Evolutionary conservation across 164 flowering plant genomes (phyloP), one percentile per base, ranked within the genome.

Genomic region (Macadamia integrifolia): DNA sequence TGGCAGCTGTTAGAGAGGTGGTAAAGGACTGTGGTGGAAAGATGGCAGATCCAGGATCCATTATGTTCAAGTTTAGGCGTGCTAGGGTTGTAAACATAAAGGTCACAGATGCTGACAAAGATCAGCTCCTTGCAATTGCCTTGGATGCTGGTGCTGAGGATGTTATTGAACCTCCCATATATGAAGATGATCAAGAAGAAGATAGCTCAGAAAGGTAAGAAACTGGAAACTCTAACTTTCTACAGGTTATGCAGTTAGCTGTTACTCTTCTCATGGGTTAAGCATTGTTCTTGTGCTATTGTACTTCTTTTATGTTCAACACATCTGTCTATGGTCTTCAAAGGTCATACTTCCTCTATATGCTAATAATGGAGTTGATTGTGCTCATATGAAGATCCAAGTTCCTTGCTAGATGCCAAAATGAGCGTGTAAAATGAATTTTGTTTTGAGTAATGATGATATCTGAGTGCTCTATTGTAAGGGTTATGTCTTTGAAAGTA

Each of bases 21-120:
- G 89, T 87, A 73, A 94, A 79, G 84, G 97, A 92, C 69, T 88
- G 77, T 83, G 97, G 98, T 66, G 97, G 92, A 59, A 94, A 94
- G 76, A 92, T 94, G 98, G 99, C 99, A 62, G 99, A 89, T 78
- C 81, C 96, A 46, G 99, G 99, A 62, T 94, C 98, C 42, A 88
- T 94, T 46, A 66, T 82, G 86, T 94, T 94, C 74, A 94, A 92
- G 80, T 94, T 94, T 63, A 84, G 78, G 69, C 98, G 96, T 70
- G 97, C 81, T 48, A 84, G 96, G 5, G 93, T 89, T 70, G 93
- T 79, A 28, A 92, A 81, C 81, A 72, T 94, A 71, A 94, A 88
- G 76, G 86, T 73, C 44, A 69, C 79, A 30, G 90, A 94, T 80
- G 91, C 78, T 66, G 96, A 94, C 69, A 90, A 80, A 74, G 99